Base-by-base conservation (phyloP, 2,329 filamentous ascomycete genomes). In the Trichophyton rubrum region DNA sequence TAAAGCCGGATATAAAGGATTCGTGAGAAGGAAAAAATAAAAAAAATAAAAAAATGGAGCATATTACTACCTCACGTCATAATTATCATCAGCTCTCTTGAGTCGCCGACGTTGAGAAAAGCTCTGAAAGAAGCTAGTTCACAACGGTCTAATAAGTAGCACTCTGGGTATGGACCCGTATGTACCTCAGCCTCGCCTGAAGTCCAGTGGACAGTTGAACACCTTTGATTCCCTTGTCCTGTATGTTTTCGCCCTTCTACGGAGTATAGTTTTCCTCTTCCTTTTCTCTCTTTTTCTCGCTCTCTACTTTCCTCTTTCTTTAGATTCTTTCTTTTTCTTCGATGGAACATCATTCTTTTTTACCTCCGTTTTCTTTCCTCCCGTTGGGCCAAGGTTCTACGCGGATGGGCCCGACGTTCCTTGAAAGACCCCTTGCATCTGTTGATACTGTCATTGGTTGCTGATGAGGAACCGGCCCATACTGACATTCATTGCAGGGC, bases 371-470 rank as follows among this genome's bases (percentile, higher is more conserved):
- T 35, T 55, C 15, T 35, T 17, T 27, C 49, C 33, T 17, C 40
- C 49, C 27, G 30, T 20, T 35, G 24, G 33, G 49, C 27, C 27
- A 55, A 55, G 49, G 13, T 55, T 55, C 49, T 33, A 35, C 49
- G 49, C 33, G 49, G 30, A 55, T 33, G 13, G 49, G 24, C 49
- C 24, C n/a, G 20, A 55, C 2, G 30, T 55, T 55, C 49, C 49
- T 35, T 55, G 49, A 55, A 55, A 55, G 49, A 33, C 30, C 49
- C 49, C 49, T 55, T 55, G 49, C 49, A 55, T 55, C 27, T 35
- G 6, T 17, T 35, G 49, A 17, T 55, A 33, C 49, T 55, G 11
- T 33, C 30, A 35, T 35, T 55, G 30, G 45, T 33, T 27, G n/a
- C 49, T 55, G 49, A 15, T 27, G 11, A n/a, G 27, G 45, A 24